Evolutionary conservation across 1,284 basidiomycete species (phyloP), one percentile per base, ranked within the genome.

Genomic region (Golubevia sp.): DNA sequence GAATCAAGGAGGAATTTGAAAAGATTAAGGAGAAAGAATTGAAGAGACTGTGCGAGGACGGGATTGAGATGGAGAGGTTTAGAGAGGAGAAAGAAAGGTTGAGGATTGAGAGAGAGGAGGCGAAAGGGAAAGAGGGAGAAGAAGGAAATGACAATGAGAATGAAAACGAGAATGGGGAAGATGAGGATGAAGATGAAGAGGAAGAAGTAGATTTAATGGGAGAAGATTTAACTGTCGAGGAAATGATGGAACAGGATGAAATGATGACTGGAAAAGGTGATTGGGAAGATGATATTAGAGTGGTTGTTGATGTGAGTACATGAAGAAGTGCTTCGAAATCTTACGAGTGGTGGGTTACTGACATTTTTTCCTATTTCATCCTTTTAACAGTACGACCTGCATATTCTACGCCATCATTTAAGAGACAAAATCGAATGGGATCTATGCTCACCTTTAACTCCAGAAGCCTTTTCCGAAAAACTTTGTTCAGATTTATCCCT

Each of bases 281-380:
- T 30, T 84, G 86, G 25, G 88, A 90, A 61, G 90, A 91, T 68
- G 89, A 89, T 73, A 84, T 84, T 66, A 87, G 88, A 5, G 85
- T 90, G 44, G 79, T 82, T 51, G 85, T 86, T 63, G 90, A 89
- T 77, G 83, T 50, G 24, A 59, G 63, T 59, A 61, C 50, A 2
- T 62, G 61, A 52, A 58, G 64, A 51, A 13, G 44, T 8, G 69
- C 65, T 61, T 49, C 69, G 6, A 30, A 52, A 15, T 55, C 66
- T 8, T 30, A 69, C 48, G 64, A 68, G 21, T 25, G 27, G 27
- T 34, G 6, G n/a, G 56, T 34, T 34, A 11, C 25, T 56, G 38
- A 52, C 58, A 44, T 65, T 48, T 51, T n/a, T 44, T 21, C 26
- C 50, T 56, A 18, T 23, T 0, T 34, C 82, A 1, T 82, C 82